Percentiles rank a stretch among this genome's conserved stretches.
phyloP scores from a whole-genome alignment of 345 rosid species.

The Mercurialis annua region DNA sequence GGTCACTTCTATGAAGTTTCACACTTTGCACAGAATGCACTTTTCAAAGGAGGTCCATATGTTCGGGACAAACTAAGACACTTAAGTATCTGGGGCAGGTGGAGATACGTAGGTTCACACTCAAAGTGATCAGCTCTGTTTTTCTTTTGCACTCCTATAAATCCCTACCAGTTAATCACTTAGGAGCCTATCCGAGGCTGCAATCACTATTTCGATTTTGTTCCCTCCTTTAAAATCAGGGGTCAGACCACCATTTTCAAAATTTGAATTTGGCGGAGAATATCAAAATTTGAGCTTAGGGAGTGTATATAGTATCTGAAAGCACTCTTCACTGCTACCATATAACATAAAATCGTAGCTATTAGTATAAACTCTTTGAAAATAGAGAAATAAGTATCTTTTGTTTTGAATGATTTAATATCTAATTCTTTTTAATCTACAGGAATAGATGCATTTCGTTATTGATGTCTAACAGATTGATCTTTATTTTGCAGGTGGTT shows the following conservation, averaged over 20 bases:
- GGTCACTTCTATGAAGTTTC: neutral
- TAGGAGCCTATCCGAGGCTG: neutral
- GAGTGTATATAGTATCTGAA: neutral
- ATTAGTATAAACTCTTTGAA: neutral
- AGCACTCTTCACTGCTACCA: neutral
- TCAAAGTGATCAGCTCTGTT: neutral
- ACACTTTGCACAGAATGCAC: neutral
- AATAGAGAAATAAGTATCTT: too few species aligned
- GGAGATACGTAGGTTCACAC: neutral
- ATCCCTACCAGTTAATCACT: neutral
- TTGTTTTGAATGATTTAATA: too few species aligned
- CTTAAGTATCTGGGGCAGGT: neutral
- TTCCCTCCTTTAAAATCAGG: neutral
- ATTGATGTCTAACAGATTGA: too few species aligned
- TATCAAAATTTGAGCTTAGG: neutral
- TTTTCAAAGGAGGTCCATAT: neutral
- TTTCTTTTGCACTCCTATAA: neutral
- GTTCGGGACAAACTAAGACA: neutral
- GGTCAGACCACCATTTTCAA: neutral
- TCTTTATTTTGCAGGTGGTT: conserved; percentile 55
- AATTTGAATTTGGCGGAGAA: neutral
- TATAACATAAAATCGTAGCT: neutral
- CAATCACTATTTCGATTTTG: neutral
- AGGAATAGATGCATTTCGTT: too few species aligned
- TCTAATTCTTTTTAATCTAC: too few species aligned